Evolutionary conservation across 805 yeast genomes (phyloP), one percentile per base, ranked within the genome.

Genomic region (Ogataea pignaliae): DNA sequence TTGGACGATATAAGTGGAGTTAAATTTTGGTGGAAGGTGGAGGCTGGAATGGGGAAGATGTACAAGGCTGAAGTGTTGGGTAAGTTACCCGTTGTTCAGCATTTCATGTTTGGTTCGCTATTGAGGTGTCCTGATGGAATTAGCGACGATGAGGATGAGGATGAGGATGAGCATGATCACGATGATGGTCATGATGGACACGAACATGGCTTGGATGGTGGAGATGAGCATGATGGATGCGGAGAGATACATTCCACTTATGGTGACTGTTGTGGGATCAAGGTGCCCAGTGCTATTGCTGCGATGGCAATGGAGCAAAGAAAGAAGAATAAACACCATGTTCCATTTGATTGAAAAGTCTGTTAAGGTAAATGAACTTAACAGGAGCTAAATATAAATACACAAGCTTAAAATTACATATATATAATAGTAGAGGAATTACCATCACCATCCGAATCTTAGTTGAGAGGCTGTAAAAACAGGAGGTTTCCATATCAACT

Each of bases 221-320:
- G 28, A 7, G 10, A 3, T 18, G 15, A 10, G 29, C 35, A 31
- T 21, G 41, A 30, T 30, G 33, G 33, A 30, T 44, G 63, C 15
- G 65, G 60, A 9, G 63, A 60, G 2, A 49, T 57, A 3, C 70
- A 69, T 37, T 72, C 70, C 35, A 81, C 87, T 2, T 93, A 96
- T 96, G 98, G 96, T 9, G 98, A 93, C 61, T 93, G 99, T 59
- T 93, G 99, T 69, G 99, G 99, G 8, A 93, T 93, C 40, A 87
- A 88, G 59, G 77, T 93, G 2, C 99, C 99, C 0, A 88, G 97
- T 65, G 97, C 97, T 0, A 78, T 89, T 44, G 98, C 97, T 0
- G 99, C 97, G 0, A 75, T 82, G 13, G 82, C 79, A 48, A 67
- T 78, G 65, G 37, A 35, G 33, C 26, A 21, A 21, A 21, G 26